Percentiles rank a stretch among this genome's conserved stretches.
Conservation (phyloP, 192 early-diverging fungal genomes). For the Umbelopsis sp. region DNA sequence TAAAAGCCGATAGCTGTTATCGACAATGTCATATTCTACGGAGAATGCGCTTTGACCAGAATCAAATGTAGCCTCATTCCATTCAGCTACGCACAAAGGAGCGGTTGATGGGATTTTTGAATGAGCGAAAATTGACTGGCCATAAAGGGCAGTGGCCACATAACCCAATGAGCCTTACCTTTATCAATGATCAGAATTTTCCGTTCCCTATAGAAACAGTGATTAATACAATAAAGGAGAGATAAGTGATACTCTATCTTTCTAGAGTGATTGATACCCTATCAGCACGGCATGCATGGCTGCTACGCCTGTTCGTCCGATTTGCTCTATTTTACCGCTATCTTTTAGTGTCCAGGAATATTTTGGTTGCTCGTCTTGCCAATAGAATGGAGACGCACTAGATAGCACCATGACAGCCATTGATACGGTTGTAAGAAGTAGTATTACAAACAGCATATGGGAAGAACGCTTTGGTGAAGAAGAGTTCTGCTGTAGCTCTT, state of each 20-base stretch:
- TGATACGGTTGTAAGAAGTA: not conserved
- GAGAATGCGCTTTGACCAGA: constrained; percentile 44
- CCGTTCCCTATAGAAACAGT: constrained; percentile 34
- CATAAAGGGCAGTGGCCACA: not conserved
- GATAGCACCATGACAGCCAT: not conserved
- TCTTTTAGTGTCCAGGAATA: not conserved
- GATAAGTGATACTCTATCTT: not conserved
- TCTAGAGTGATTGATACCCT: constrained; percentile 6
- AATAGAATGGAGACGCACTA: not conserved
- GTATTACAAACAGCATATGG: not conserved
- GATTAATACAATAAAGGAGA: constrained; percentile 27
- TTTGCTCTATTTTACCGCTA: constrained; percentile 44
- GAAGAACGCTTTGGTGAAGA: not conserved
- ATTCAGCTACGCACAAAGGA: constrained; percentile 39
- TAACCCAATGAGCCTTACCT: constrained; percentile 34
- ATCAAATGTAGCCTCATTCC: constrained; percentile 38
- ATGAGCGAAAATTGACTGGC: not conserved
- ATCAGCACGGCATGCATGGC: constrained; percentile 51
- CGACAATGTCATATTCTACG: constrained; percentile 46
- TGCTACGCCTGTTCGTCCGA: constrained; percentile 48
- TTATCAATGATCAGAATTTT: constrained; percentile 64
- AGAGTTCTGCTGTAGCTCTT: not conserved
- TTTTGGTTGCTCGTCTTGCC: not conserved
- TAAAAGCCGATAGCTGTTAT: constrained; percentile 42
- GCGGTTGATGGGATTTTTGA: too few relatives aligned